A percentile compares a stretch with the other conserved stretches of the same genome.
phyloP scores from a whole-genome alignment of 768 basidiomycete genomes.

The Tylopilus plumbeoviolaceoides region DNA sequence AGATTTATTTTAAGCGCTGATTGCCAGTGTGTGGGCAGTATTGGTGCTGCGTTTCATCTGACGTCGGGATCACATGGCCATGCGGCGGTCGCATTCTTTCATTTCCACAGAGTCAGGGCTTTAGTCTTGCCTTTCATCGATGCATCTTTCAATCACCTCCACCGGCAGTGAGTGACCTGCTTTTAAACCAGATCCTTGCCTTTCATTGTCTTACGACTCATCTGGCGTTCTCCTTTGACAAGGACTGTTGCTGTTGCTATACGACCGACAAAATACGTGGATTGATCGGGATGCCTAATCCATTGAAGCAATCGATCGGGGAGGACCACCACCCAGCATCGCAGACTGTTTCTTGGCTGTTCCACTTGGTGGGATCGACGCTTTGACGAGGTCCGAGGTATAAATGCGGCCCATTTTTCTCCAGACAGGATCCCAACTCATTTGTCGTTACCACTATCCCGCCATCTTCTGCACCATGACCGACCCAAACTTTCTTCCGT shows the following conservation, averaged over 20 bases:
- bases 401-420: constrained; percentile 14
- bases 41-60: not conserved
- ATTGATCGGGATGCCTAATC: not conserved
- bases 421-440: not conserved
- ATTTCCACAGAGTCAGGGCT: not conserved
- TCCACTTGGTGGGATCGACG: constrained; percentile 1
- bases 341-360: constrained; percentile 1
- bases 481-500: constrained; percentile 7
- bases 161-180: not conserved
- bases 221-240: not conserved
- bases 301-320: not conserved
- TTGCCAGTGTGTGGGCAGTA: not conserved
- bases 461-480: constrained; percentile 16
- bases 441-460: not conserved
- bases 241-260: constrained; percentile 5
- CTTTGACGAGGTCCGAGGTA: constrained; percentile 18
- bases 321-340: not conserved
- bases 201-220: not conserved
- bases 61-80: not conserved
- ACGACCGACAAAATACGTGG: constrained; percentile 8
- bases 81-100: not conserved
- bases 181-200: not conserved
- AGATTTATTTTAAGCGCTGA: too few relatives aligned
- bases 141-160: constrained; percentile 3
- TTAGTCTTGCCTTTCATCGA: too few relatives aligned